A percentile compares a stretch with the other conserved stretches of the same genome.
Evolutionary conservation across 179 eudicot genomes (phyloP).

Genomic region (Heliamphora pulchella): DNA sequence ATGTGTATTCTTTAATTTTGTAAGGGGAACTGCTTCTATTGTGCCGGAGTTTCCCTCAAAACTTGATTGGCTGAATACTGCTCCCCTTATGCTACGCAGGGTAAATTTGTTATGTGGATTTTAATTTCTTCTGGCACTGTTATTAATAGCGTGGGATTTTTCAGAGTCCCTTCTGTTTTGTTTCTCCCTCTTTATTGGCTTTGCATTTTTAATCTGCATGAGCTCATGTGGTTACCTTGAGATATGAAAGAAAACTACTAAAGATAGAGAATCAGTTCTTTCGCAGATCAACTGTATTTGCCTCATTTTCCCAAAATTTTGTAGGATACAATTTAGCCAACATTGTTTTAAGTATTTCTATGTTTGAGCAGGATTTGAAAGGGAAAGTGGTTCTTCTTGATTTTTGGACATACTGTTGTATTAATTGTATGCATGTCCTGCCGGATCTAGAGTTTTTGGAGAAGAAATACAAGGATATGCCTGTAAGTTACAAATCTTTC

Average conservation of each 20-base stretch:
- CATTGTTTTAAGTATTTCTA: background rate
- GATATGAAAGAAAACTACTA: background rate
- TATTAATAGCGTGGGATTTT: background rate
- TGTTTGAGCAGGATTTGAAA: constrained; percentile 68
- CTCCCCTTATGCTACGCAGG: constrained; percentile 85
- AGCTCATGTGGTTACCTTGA: background rate
- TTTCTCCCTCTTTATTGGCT: background rate
- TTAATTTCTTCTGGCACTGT: background rate
- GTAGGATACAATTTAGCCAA: background rate
- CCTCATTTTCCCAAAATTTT: background rate
- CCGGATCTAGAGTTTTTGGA: constrained; percentile 94
- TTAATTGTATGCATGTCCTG: constrained; percentile 96
- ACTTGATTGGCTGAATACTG: constrained; percentile 91
- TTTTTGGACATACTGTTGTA: constrained; percentile 99
- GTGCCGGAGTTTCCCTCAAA: constrained; percentile 92
- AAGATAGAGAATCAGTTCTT: background rate
- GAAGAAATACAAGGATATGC: constrained; percentile 86
- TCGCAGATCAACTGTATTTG: background rate
- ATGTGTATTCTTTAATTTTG: background rate
- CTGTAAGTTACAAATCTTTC: constrained; percentile 46
- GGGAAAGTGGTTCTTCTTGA: constrained; percentile 94
- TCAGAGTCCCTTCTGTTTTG: constrained; percentile 2
- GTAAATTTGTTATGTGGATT: constrained; percentile 30
- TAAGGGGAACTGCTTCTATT: constrained; percentile 53
- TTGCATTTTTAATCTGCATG: background rate